Evolutionary conservation across 495 filamentous ascomycete species (phyloP).

Genomic region (Peziza echinospora): DNA sequence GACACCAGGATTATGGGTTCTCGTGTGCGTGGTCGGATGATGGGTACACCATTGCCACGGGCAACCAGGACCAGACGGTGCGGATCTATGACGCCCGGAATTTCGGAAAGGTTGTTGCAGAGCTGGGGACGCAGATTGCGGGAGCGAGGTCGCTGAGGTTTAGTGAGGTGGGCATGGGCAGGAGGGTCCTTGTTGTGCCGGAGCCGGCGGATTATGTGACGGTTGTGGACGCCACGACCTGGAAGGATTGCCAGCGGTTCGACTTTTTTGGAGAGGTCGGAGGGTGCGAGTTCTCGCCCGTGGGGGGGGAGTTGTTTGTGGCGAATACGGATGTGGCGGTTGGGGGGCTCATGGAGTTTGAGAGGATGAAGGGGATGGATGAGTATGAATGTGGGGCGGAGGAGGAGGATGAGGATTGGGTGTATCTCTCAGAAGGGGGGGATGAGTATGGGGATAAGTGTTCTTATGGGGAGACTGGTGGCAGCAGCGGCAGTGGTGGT

Average conservation of each 20-base stretch:
- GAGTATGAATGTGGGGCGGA: slow-evolving; percentile 15
- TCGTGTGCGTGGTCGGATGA: slow-evolving; percentile 83
- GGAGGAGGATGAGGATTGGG: slow-evolving; percentile 6
- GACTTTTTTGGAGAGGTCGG: slow-evolving; percentile 76
- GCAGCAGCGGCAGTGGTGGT: not conserved
- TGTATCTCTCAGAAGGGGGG: not conserved
- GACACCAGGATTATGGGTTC: slow-evolving; percentile 68
- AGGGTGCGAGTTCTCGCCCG: slow-evolving; percentile 50
- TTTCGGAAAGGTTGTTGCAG: slow-evolving; percentile 28
- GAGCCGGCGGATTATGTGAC: slow-evolving; percentile 71
- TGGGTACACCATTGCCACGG: slow-evolving; percentile 71
- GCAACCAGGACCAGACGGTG: slow-evolving; percentile 68
- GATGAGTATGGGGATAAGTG: not conserved
- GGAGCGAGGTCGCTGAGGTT: slow-evolving; percentile 60
- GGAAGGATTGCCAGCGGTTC: slow-evolving; percentile 45
- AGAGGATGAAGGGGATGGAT: slow-evolving; percentile 35
- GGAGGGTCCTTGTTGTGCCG: slow-evolving; percentile 49
- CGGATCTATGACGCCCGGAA: slow-evolving; percentile 68
- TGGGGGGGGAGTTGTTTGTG: slow-evolving; percentile 48
- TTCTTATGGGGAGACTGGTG: no score
- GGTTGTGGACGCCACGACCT: slow-evolving; percentile 50
- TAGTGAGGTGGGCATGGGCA: slow-evolving; percentile 49
- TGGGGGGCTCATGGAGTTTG: slow-evolving; percentile 62
- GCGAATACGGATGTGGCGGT: slow-evolving; percentile 52
- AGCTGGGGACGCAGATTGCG: slow-evolving; percentile 52